phyloP scores from a whole-genome alignment of 352 stramenopile genomes.

The Albugo laibachii region DNA sequence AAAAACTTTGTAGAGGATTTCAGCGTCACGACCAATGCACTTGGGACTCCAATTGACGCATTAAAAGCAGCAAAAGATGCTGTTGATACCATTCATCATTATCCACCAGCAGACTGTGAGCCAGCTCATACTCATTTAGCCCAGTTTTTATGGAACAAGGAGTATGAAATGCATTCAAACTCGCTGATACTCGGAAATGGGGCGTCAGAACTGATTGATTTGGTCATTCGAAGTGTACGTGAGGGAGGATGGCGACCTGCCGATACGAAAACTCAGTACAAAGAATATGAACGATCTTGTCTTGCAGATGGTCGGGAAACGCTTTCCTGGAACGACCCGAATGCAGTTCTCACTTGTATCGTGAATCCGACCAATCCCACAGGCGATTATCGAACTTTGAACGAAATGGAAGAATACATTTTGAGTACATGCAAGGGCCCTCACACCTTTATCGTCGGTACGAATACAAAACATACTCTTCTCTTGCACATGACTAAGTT shows the following conservation, averaged over 20 bases:
- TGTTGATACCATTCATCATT: conserved; percentile 74
- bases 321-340: conserved; percentile 47
- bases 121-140: conserved; percentile 75
- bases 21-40: conserved; percentile 76
- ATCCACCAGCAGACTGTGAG: conserved; percentile 80
- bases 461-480: background rate
- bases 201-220: conserved; percentile 69
- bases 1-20: conserved; percentile 80
- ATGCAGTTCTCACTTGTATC: conserved; percentile 60
- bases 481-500: background rate
- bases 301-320: conserved; percentile 62
- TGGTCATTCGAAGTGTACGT: conserved; percentile 72
- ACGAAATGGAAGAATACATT: conserved; percentile 76
- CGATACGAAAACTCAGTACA: conserved; percentile 64
- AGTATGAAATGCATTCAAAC: conserved; percentile 32
- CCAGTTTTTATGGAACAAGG: conserved; percentile 62
- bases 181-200: conserved; percentile 70
- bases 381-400: conserved; percentile 70
- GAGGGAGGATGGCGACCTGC: conserved; percentile 48
- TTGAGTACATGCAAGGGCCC: conserved; percentile 60
- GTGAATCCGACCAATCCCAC: conserved; percentile 84
- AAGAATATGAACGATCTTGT: conserved; percentile 75
- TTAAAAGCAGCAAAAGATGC: conserved; percentile 44
- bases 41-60: conserved; percentile 56
- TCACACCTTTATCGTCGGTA: conserved; percentile 76